A percentile compares a stretch with the other conserved stretches of the same genome.
Evolutionary conservation across 1,284 basidiomycete genomes (phyloP).

Genomic region (Porphyrellus sp.): DNA sequence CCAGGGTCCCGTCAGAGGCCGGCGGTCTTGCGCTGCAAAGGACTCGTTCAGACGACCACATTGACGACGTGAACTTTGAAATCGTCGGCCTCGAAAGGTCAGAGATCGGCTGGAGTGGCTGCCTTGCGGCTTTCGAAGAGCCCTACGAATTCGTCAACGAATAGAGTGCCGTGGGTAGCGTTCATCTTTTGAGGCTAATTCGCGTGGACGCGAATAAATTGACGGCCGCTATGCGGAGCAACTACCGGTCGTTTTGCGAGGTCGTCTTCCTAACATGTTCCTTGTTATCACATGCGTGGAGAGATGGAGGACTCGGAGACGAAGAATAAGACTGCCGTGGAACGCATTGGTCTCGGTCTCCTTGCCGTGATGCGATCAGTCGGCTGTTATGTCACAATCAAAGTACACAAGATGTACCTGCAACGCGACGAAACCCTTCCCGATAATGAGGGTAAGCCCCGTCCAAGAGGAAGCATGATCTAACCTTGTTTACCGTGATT

Average conservation of each 20-base stretch:
- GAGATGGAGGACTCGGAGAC: constrained; percentile 8
- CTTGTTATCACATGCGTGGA: constrained; percentile 6
- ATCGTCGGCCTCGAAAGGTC: not conserved
- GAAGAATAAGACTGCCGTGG: not conserved
- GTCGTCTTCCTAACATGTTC: constrained; percentile 1
- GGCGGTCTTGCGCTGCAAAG: not conserved
- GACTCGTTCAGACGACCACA: not conserved
- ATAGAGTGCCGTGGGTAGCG: not conserved
- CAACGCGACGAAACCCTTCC: not conserved
- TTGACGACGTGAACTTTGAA: constrained; percentile 1
- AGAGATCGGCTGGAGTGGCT: not conserved
- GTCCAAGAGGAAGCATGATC: not conserved
- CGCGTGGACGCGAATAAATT: not conserved
- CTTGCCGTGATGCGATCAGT: not conserved
- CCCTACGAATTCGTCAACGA: constrained; percentile 1
- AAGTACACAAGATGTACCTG: not conserved
- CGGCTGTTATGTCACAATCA: constrained; percentile 2
- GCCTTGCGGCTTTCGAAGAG: not conserved
- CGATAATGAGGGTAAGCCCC: not conserved
- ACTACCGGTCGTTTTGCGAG: constrained; percentile 3
- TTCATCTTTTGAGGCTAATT: constrained; percentile 7
- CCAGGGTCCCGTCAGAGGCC: not conserved
- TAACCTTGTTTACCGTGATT: not conserved
- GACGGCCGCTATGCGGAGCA: not conserved
- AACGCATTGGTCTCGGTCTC: not conserved